phyloP scores from a whole-genome alignment of 305 asterid genomes.

The Fraxinus paxiana region DNA sequence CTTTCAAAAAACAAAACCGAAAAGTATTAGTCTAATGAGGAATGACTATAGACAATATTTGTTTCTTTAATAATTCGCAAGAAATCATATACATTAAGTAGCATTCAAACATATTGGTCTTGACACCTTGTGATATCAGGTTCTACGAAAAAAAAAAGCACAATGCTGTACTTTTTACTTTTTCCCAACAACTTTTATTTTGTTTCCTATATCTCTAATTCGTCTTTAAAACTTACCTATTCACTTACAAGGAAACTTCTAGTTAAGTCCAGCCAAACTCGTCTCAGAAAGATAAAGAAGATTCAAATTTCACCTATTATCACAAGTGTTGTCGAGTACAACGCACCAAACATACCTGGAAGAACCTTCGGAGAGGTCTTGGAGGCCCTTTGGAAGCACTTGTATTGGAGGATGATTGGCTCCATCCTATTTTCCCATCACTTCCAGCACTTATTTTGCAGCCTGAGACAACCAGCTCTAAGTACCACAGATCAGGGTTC shows the following conservation, averaged over 20 bases:
- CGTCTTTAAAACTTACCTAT: not conserved
- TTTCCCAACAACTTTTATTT: not conserved
- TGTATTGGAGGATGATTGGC: slow-evolving; percentile 57
- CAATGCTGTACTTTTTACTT: not conserved
- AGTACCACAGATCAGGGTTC: slow-evolving; percentile 81
- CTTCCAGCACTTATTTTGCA: slow-evolving; percentile 79
- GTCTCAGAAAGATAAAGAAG: not conserved
- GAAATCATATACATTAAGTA: not conserved
- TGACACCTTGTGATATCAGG: not conserved
- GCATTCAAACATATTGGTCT: not conserved
- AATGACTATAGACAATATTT: not conserved
- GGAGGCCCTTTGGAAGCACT: slow-evolving; percentile 62
- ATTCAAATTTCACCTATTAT: not conserved
- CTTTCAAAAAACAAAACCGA: not conserved
- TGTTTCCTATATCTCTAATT: not conserved
- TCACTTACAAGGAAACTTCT: not conserved
- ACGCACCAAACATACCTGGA: slow-evolving; percentile 50
- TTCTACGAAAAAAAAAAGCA: not conserved
- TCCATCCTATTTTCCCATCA: slow-evolving; percentile 71
- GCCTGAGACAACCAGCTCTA: slow-evolving; percentile 77
- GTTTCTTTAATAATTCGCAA: not conserved
- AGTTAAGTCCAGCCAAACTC: not conserved
- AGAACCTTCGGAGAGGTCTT: slow-evolving; percentile 71
- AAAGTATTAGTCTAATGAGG: not conserved
- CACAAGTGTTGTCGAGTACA: not conserved